phyloP scores from a whole-genome alignment of 1,284 basidiomycete genomes.

The Trichosporon sp. region DNA sequence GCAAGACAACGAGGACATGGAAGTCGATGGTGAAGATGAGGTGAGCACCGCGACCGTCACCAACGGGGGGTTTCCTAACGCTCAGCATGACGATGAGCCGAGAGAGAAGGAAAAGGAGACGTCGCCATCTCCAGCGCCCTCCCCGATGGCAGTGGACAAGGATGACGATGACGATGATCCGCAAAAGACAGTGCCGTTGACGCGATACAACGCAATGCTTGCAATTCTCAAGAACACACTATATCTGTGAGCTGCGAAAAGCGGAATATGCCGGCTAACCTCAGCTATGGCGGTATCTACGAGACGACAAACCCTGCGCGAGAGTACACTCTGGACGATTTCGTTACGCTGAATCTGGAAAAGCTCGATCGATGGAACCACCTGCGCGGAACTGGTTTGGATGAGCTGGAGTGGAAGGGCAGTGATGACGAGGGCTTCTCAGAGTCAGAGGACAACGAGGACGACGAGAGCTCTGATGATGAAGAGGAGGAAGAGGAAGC shows the following conservation, averaged over 20 bases:
- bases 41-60: conserved; percentile 23
- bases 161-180: conserved; percentile 66
- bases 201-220: conserved; percentile 88
- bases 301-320: conserved; percentile 61
- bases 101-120: conserved; percentile 5
- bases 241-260: conserved; percentile 60
- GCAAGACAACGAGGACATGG: conserved; percentile 36
- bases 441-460: conserved; percentile 54
- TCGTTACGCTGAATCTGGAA: conserved; percentile 68
- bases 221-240: conserved; percentile 78
- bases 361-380: conserved; percentile 72
- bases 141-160: neutral
- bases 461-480: conserved; percentile 46
- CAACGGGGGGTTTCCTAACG: conserved; percentile 20
- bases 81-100: conserved; percentile 29
- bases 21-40: conserved; percentile 12
- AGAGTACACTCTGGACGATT: conserved; percentile 82
- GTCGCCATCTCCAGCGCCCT: conserved; percentile 5
- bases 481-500: conserved; percentile 39
- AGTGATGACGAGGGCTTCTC: conserved; percentile 54
- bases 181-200: conserved; percentile 60
- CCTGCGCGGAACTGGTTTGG: conserved; percentile 62
- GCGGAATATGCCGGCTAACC: conserved; percentile 1
- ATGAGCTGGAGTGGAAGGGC: conserved; percentile 57
- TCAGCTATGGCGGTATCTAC: conserved; percentile 79